phyloP scores from a whole-genome alignment of 1,139 yeast genomes.

The Suhomyces chickasaworum region DNA sequence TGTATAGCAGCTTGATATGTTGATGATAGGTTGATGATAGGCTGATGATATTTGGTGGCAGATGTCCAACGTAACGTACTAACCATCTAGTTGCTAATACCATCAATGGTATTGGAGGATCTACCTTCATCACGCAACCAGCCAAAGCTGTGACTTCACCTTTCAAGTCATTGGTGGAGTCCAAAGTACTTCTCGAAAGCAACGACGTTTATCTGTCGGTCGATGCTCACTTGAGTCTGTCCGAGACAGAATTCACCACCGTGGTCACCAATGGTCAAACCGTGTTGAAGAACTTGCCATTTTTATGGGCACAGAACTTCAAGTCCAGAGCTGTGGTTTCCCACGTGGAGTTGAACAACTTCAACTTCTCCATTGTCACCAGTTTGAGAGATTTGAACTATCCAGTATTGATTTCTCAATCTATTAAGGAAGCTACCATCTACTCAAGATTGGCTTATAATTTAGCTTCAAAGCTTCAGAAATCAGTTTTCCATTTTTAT shows the following conservation, averaged over 20 bases:
- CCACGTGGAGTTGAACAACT: conserved; percentile 56
- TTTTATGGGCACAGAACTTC: conserved; percentile 47
- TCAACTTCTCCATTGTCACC: conserved; percentile 67
- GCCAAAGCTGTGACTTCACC: conserved; percentile 47
- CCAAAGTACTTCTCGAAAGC: conserved; percentile 41
- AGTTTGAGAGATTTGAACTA: conserved; percentile 70
- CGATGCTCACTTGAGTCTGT: conserved; percentile 28
- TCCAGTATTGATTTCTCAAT: conserved; percentile 66
- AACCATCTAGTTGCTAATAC: conserved; percentile 18
- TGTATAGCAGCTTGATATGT: too few relatives aligned
- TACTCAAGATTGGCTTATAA: conserved; percentile 60
- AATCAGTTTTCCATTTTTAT: conserved; percentile 72
- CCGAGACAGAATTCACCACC: conserved; percentile 41
- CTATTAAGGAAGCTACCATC: conserved; percentile 52
- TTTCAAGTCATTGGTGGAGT: conserved; percentile 28
- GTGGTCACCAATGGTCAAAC: conserved; percentile 57
- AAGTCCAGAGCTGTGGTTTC: conserved; percentile 52
- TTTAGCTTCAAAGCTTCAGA: conserved; percentile 48
- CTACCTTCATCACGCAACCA: conserved; percentile 47
- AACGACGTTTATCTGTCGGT: conserved; percentile 59
- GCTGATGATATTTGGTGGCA: too few relatives aligned
- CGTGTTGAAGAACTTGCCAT: conserved; percentile 55
- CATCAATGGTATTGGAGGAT: conserved; percentile 27
- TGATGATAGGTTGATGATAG: too few relatives aligned
- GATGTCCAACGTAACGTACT: too few relatives aligned